Evolutionary conservation across 1,284 basidiomycete genomes (phyloP).

Genomic region (Rhodotorula sp.): DNA sequence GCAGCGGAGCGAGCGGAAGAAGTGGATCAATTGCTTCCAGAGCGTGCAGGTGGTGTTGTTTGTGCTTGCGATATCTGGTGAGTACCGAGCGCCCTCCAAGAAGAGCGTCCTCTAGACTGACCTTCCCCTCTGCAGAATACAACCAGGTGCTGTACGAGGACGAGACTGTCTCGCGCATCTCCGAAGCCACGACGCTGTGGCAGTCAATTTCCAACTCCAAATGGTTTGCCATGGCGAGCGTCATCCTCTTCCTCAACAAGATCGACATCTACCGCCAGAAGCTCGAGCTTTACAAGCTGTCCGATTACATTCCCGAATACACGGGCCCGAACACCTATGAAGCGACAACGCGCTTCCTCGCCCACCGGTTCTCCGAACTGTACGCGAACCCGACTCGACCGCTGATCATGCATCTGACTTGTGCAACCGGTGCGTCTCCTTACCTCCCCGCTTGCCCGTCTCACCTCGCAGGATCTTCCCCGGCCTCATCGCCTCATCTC

Average conservation of each 20-base stretch:
- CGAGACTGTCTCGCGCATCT: slow-evolving; percentile 38
- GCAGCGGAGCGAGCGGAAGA: slow-evolving; percentile 47
- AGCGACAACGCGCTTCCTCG: slow-evolving; percentile 41
- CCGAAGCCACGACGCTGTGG: slow-evolving; percentile 47
- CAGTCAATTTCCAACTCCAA: slow-evolving; percentile 46
- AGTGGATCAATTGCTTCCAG: slow-evolving; percentile 37
- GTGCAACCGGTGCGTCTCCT: slow-evolving; percentile 49
- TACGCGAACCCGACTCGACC: slow-evolving; percentile 45
- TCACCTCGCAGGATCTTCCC: no score
- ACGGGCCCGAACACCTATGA: slow-evolving; percentile 18
- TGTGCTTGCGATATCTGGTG: slow-evolving; percentile 25
- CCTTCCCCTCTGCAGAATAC: neutral
- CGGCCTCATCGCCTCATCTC: no score
- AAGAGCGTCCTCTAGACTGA: neutral
- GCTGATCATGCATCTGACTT: slow-evolving; percentile 46
- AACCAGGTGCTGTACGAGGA: slow-evolving; percentile 12
- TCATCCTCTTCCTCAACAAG: slow-evolving; percentile 43
- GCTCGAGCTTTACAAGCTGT: slow-evolving; percentile 14
- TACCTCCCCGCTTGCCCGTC: no score
- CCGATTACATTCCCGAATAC: slow-evolving; percentile 16
- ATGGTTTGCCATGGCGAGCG: slow-evolving; percentile 45
- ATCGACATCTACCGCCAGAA: slow-evolving; percentile 11
- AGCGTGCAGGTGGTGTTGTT: slow-evolving; percentile 30
- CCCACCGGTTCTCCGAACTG: slow-evolving; percentile 44
- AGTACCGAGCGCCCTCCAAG: neutral